Conservation (phyloP, 139 green algal species). For the Parachlorella kessleri region DNA sequence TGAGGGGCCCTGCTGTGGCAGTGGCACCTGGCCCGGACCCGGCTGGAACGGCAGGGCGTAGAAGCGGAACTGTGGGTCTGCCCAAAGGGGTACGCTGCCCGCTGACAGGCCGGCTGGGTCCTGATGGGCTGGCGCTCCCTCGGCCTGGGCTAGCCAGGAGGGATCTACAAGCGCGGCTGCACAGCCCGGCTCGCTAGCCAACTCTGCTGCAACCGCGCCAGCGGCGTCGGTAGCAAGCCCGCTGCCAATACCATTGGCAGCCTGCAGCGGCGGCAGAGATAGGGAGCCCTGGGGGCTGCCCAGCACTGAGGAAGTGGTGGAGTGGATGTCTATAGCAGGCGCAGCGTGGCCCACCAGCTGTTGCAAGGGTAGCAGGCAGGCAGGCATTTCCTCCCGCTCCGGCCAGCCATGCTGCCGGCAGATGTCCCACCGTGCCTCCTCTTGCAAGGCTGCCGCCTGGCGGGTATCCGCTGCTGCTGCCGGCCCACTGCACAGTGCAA, state of each 20-base stretch:
- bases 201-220: neutral
- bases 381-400: conserved; percentile 28
- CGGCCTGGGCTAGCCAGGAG: conserved; percentile 23
- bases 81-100: conserved; percentile 15
- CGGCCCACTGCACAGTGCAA: neutral
- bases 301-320: too few relatives aligned
- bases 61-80: conserved; percentile 20
- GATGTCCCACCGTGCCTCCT: conserved; percentile 43
- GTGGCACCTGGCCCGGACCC: too few relatives aligned
- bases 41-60: neutral
- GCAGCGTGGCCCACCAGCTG: too few relatives aligned
- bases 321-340: too few relatives aligned
- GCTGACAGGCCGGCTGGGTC: neutral
- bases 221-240: neutral
- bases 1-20: too few relatives aligned
- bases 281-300: too few relatives aligned
- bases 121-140: neutral
- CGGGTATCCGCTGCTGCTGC: neutral
- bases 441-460: neutral
- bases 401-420: conserved; percentile 32
- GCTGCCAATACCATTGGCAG: too few relatives aligned
- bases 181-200: neutral
- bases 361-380: neutral
- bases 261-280: too few relatives aligned
- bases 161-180: conserved; percentile 1